Evolutionary conservation across 495 filamentous ascomycete genomes (phyloP).

Genomic region (Daldinia concentrica): DNA sequence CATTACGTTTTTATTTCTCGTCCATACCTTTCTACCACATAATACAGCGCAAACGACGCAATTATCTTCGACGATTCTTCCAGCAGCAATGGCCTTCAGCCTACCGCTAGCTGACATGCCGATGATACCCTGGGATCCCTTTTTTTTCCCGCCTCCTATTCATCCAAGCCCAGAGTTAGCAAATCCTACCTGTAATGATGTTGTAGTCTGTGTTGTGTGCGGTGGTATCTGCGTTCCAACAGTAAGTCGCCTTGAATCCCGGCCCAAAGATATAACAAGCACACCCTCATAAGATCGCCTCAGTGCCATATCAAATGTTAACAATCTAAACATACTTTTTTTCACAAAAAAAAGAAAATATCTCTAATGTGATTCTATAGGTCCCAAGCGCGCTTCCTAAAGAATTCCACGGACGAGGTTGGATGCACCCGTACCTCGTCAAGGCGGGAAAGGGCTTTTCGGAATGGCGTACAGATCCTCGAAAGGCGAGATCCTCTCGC

Average conservation of each 20-base stretch:
- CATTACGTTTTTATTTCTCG: not conserved
- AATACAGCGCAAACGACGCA: not conserved
- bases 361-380: constrained; percentile 15
- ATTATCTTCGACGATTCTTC: not conserved
- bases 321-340: not conserved
- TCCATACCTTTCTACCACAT: not conserved
- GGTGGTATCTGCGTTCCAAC: constrained; percentile 29
- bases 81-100: not conserved
- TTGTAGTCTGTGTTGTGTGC: constrained; percentile 35
- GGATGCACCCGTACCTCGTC: constrained; percentile 29
- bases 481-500: no score
- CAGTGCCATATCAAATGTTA: not conserved
- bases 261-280: not conserved
- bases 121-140: not conserved
- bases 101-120: not conserved
- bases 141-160: no score
- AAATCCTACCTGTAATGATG: not conserved
- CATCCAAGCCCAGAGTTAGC: not conserved
- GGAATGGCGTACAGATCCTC: constrained; percentile 16
- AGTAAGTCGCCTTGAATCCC: constrained; percentile 12
- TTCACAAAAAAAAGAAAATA: no score
- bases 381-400: not conserved
- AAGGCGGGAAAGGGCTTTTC: constrained; percentile 6
- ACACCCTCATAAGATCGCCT: not conserved
- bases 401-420: not conserved